Percentiles rank a stretch among this genome's conserved stretches.
Conservation (phyloP, 441 rosid species). For the Raphanus hybrid region DNA sequence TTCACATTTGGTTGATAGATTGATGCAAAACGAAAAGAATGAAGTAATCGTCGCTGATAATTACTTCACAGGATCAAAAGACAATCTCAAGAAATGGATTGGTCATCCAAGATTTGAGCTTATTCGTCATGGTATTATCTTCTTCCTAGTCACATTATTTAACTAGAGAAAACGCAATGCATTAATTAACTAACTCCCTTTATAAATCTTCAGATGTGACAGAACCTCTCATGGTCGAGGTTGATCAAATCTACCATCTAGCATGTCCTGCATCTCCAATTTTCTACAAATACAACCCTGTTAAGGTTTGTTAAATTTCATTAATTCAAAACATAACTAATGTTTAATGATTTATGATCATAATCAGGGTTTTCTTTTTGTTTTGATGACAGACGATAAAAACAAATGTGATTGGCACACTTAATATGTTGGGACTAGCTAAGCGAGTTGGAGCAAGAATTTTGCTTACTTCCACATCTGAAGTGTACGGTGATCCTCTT, state of each 20-base stretch:
- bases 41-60: slow-evolving; percentile 94
- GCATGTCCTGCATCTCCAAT: slow-evolving; percentile 99
- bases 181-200: too few species aligned
- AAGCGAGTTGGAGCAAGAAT: slow-evolving; percentile 97
- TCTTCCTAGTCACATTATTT: too few species aligned
- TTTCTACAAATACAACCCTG: slow-evolving; percentile 96
- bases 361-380: not conserved
- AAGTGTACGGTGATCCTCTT: slow-evolving; percentile 96
- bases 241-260: slow-evolving; percentile 94
- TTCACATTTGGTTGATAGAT: slow-evolving; percentile 88
- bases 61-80: slow-evolving; percentile 94
- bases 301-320: slow-evolving; percentile 35
- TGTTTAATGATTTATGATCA: slow-evolving; percentile 24
- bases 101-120: slow-evolving; percentile 99
- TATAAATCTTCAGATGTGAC: slow-evolving; percentile 66
- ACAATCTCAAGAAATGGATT: slow-evolving; percentile 89
- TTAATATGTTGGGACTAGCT: slow-evolving; percentile 98
- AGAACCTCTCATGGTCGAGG: slow-evolving; percentile 85
- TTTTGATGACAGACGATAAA: slow-evolving; percentile 72
- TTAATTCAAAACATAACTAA: not conserved
- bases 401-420: slow-evolving; percentile 93
- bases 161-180: too few species aligned
- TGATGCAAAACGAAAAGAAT: slow-evolving; percentile 97
- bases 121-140: slow-evolving; percentile 81
- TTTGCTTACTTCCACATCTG: slow-evolving; percentile 95